Base-by-base conservation (phyloP, 2,329 filamentous ascomycete species). In the Neofusicoccum kwambonambiense region DNA sequence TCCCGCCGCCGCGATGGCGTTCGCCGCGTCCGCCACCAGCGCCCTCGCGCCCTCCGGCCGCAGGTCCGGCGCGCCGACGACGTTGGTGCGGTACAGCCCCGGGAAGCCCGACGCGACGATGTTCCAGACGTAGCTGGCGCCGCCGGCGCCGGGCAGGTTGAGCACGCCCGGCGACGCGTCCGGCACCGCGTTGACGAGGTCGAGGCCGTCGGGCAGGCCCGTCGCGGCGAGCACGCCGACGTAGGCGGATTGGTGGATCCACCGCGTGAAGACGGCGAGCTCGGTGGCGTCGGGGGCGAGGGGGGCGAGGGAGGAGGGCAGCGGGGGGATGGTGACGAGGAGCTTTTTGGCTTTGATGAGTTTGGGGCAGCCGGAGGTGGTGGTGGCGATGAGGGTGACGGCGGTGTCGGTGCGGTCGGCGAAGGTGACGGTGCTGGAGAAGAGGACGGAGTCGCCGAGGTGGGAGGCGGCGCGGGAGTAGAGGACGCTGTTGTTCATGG, bases 251-350 rank as follows among this genome's bases (percentile, higher is more conserved):
- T 67, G 74, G 63, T 75, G 74, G n/a, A 58, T 65, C 66, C 80
- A 80, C 63, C 80, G 73, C 2, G 63, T 17, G 62, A 83, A 82
- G 3, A 82, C 35, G 0, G 47, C 22, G 1, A 17, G 57, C 64
- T 84, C 82, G 1, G 81, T 64, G 1, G 73, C 78, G 69, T 79
- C 84, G 1, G 87, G 75, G 1, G 74, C 65, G 0, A 89, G 74
- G 0, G 70, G 57, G 51, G 88, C 83, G 0, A 88, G 71, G 7
- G 70, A 6, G 12, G 51, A 41, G 9, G 35, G n/a, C 19, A 62
- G 45, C 2, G 79, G 81, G 0, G 81, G 81, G 8, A 80, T 75
- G n/a, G 80, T 71, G 17, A 80, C 72, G 11, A 84, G 67, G 1
- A 84, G 68, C 60, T 80, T 77, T 41, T 76, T 76, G 3, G 78